Evolutionary conservation across 2,329 filamentous ascomycete genomes (phyloP), one percentile per base, ranked within the genome.

Genomic region (Alternaria sp.): DNA sequence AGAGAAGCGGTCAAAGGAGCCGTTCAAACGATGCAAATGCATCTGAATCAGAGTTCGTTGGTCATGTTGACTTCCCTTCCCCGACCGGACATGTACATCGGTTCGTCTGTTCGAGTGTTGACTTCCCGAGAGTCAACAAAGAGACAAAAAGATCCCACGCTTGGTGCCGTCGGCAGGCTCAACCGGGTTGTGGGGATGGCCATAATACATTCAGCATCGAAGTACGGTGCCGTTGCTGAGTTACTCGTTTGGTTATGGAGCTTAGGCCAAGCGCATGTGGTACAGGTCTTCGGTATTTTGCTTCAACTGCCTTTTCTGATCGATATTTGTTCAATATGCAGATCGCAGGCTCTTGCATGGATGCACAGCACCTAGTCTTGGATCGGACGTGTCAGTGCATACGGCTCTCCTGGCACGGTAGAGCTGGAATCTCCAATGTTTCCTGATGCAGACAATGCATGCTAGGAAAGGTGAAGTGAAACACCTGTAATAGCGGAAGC

Each of bases 31-130:
- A 60, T 26, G n/a, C 48, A 37, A 28, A 45, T 34, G 42, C 23
- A 26, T 55, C 28, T 55, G 50, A 53, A 42, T 48, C 48, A 57
- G 50, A 34, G 4, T 23, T 54, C 39, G 31, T 46, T 46, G 46
- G 53, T 9, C 53, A 62, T 65, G 61, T 53, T 37, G 51, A 34
- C 44, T 58, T 55, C 42, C 61, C 50, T 61, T 62, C 55, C 60
- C 54, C 61, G 54, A 44, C 48, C 61, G 63, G 46, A 50, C n/a
- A 57, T 37, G 44, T 41, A 50, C 37, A 17, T 58, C 17, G 45
- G 39, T 26, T 54, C 48, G 50, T 55, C 36, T 36, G 56, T 17
- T 51, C 51, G 23, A 53, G 33, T 44, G 31, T 51, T 34, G 33
- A 52, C 42, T 33, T 53, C 28, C 56, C 51, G 55, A 58, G 24